Evolutionary conservation across 78 protist genomes (phyloP), one percentile per base, ranked within the genome.

Genomic region (Salpingoeca rosetta): DNA sequence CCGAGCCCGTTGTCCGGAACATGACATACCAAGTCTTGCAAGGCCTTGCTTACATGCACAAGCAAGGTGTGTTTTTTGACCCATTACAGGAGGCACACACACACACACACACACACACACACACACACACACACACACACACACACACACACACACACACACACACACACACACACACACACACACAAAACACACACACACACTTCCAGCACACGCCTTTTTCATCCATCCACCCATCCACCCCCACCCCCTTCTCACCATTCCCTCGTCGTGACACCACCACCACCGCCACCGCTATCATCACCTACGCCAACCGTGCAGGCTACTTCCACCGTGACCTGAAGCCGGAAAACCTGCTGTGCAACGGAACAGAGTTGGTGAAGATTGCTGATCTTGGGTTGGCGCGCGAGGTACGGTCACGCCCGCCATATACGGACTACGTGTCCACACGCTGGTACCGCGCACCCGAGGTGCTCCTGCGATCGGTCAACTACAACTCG

Each of bases 381-480:
- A 96, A 98, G 91, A 84, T 98, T 0, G 99, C 98, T 28, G 99
- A 97, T 88, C 95, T 98, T 76, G 99, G 99, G 1, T 90, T 97
- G 36, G 99, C 98, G 10, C 86, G 96, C 3, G 98, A 95, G 81
- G 93, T 95, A 40, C 86, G 94, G 10, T 92, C 98, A 0, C 88
- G 92, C 3, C 98, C 98, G 38, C 99, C 99, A 7, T 95, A 81
- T 88, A 95, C 99, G 0, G 97, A 95, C 45, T 98, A 98, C 45
- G 98, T 98, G 12, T 92, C 97, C 10, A 98, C 99, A 0, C 85
- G 99, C 26, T 98, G 99, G 99, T 98, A 98, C 86, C 79, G 99
- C 22, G 99, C 99, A 26, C 99, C 99, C 1, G 98, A 96, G 76
- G 93, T 98, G 17, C 91, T 98, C 28, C 90, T 98, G 57, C 90